phyloP scores from a whole-genome alignment of 202 grass and related monocot genomes.

The Saccharum hybrid region DNA sequence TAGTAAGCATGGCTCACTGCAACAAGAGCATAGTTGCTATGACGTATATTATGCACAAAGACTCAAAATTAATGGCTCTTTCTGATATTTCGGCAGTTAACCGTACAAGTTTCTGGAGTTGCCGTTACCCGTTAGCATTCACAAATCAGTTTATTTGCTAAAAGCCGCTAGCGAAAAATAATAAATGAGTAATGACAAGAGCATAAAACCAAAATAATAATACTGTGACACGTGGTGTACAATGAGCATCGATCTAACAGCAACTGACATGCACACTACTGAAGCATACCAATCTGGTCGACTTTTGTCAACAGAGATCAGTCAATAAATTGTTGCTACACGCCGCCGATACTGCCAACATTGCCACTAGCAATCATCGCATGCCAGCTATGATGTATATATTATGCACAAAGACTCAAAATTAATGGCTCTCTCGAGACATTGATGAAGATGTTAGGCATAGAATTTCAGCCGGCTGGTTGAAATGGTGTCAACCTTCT shows the following conservation, averaged over 20 bases:
- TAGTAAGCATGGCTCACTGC: background rate
- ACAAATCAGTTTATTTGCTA: slow-evolving; percentile 12
- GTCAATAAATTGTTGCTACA: background rate
- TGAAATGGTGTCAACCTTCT: too few species aligned
- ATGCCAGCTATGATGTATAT: background rate
- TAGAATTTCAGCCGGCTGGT: too few species aligned
- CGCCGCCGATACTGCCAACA: background rate
- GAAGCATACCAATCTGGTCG: slow-evolving; percentile 1
- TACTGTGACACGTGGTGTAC: background rate
- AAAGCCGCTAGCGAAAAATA: background rate
- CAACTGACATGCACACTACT: background rate
- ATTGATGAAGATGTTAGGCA: too few species aligned
- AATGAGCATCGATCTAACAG: background rate
- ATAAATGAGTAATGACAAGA: background rate
- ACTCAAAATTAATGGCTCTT: background rate
- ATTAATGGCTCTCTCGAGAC: background rate
- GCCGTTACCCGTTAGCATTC: background rate
- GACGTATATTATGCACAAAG: slow-evolving; percentile 2
- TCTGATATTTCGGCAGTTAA: background rate
- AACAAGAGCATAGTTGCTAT: slow-evolving; percentile 1
- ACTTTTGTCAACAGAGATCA: slow-evolving; percentile 1
- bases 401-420: slow-evolving; percentile 15
- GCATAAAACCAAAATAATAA: background rate
- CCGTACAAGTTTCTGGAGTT: background rate
- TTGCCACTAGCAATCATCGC: background rate